A percentile compares a stretch with the other conserved stretches of the same genome.
phyloP scores from a whole-genome alignment of 140 eudicot genomes.

The Anethum foeniculum region DNA sequence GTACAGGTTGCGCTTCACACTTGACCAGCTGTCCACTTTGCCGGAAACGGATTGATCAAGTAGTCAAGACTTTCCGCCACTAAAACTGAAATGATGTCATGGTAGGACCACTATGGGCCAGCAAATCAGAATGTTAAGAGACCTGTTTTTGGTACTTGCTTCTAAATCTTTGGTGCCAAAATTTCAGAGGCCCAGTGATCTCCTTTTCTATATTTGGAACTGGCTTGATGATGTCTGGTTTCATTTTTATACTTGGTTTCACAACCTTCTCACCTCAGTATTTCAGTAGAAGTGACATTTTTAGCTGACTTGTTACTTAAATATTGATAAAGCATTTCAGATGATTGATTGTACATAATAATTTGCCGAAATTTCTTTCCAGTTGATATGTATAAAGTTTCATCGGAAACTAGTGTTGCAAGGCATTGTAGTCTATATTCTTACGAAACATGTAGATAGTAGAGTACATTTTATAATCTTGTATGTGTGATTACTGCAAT shows the following conservation, averaged over 20 bases:
- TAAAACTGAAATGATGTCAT: background rate
- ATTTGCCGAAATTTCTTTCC: background rate
- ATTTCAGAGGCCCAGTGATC: background rate
- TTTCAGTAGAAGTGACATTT: background rate
- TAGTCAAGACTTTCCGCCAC: constrained; percentile 83
- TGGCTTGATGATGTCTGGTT: background rate
- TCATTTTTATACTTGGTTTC: background rate
- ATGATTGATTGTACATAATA: background rate
- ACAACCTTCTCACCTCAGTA: background rate
- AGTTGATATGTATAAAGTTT: background rate
- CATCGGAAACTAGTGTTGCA: background rate
- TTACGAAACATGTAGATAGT: background rate
- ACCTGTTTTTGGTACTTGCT: background rate
- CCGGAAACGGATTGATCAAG: constrained; percentile 71
- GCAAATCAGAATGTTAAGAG: background rate
- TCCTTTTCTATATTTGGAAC: background rate
- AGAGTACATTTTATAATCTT: too few species aligned
- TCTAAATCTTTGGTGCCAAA: background rate
- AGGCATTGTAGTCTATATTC: background rate
- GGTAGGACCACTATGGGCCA: background rate
- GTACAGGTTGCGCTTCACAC: constrained; percentile 78
- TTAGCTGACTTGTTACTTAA: background rate
- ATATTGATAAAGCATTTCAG: background rate
- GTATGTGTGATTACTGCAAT: too few species aligned
- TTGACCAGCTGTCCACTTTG: constrained; percentile 83